Conservation (phyloP, 129 eudicot genomes). For the Kitagawia praeruptora region DNA sequence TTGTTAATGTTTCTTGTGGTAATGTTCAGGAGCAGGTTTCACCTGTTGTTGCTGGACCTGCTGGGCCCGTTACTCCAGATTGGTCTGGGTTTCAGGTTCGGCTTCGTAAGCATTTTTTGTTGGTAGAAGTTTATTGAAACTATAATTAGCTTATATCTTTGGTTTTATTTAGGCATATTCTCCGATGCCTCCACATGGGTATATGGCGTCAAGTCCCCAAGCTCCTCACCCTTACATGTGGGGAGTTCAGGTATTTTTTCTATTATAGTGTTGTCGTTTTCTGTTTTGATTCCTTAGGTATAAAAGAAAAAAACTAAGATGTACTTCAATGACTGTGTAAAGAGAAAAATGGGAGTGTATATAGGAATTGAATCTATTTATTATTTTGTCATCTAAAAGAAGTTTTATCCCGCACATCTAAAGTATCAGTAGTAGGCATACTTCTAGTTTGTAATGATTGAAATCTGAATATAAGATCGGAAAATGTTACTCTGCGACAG, state of each 20-base stretch:
- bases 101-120: constrained; percentile 6
- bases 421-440: neutral
- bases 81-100: constrained; percentile 86
- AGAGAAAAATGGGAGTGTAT: neutral
- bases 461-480: neutral
- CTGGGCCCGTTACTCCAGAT: constrained; percentile 45
- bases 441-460: neutral
- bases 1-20: constrained; percentile 6
- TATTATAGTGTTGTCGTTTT: neutral
- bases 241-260: constrained; percentile 57
- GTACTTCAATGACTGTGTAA: neutral
- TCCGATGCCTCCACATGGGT: constrained; percentile 89
- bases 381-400: neutral
- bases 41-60: constrained; percentile 32
- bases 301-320: neutral
- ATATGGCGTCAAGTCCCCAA: constrained; percentile 69
- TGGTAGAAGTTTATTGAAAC: neutral
- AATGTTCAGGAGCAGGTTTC: constrained; percentile 51
- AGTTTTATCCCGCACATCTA: neutral
- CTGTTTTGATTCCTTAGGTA: neutral
- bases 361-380: neutral
- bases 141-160: neutral
- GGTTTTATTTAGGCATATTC: constrained; percentile 71
- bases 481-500: neutral
- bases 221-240: constrained; percentile 75